Evolutionary conservation across 2,329 filamentous ascomycete species (phyloP).

Genomic region (Sphaerulina vaccinii): DNA sequence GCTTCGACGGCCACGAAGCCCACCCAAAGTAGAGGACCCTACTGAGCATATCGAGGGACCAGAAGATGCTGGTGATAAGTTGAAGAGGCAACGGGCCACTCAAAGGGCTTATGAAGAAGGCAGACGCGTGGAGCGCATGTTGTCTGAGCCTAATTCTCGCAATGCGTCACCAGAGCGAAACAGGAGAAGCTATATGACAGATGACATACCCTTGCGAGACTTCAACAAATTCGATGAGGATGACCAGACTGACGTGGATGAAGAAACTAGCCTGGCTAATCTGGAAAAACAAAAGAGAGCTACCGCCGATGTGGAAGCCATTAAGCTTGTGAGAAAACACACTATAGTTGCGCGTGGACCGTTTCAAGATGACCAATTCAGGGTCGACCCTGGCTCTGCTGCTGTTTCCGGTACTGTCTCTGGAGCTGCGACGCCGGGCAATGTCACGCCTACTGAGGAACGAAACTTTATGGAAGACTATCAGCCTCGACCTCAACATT

Average conservation of each 20-base stretch:
- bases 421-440: conserved; percentile 37
- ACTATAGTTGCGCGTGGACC: conserved; percentile 30
- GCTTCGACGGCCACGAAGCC: conserved; percentile 27
- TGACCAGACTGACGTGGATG: conserved; percentile 23
- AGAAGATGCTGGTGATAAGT: conserved; percentile 25
- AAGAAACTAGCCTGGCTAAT: conserved; percentile 18
- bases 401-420: conserved; percentile 48
- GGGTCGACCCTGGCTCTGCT: conserved; percentile 12
- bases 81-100: conserved; percentile 28
- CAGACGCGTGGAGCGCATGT: conserved; percentile 34
- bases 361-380: conserved; percentile 18
- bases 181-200: conserved; percentile 14
- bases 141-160: conserved; percentile 35
- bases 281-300: conserved; percentile 27
- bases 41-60: conserved; percentile 28
- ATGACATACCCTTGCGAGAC: conserved; percentile 34
- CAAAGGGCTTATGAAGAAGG: conserved; percentile 37
- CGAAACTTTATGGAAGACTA: conserved; percentile 58
- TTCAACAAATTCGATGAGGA: conserved; percentile 28
- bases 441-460: conserved; percentile 48
- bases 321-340: conserved; percentile 45
- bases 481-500: conserved; percentile 65
- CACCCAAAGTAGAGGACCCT: conserved; percentile 7
- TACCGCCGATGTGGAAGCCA: conserved; percentile 42
- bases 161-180: conserved; percentile 28